Evolutionary conservation across 2,329 filamentous ascomycete species (phyloP).

Genomic region (Colletotrichum sp.): DNA sequence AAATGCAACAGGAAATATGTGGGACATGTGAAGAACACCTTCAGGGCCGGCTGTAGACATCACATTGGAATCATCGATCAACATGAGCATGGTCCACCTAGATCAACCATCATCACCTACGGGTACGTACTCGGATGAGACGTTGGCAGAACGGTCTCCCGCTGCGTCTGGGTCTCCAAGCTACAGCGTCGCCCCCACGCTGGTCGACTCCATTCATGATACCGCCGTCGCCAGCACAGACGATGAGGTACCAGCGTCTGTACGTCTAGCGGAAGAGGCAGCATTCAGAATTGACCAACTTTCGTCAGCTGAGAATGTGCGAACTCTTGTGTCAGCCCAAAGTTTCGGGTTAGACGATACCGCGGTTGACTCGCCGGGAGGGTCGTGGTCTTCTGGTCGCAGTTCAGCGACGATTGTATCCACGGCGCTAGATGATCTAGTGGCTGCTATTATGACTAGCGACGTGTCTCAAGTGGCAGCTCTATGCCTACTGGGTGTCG

Average conservation of each 20-base stretch:
- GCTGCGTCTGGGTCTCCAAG: neutral
- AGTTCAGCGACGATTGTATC: neutral
- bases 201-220: neutral
- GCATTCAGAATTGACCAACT: neutral
- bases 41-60: too few relatives aligned
- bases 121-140: neutral
- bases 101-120: neutral
- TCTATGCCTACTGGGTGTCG: neutral
- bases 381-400: neutral
- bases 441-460: neutral
- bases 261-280: neutral
- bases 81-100: neutral
- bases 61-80: too few relatives aligned
- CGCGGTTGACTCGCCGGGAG: neutral
- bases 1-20: too few relatives aligned
- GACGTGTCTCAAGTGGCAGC: neutral
- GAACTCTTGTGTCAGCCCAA: neutral
- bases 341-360: neutral
- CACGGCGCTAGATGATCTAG: neutral
- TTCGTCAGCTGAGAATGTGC: neutral
- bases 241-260: neutral
- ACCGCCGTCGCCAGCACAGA: neutral
- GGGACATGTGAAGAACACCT: too few relatives aligned
- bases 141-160: neutral
- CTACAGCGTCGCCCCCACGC: neutral